Percentiles rank a stretch among this genome's conserved stretches.
Conservation (phyloP, 495 filamentous ascomycete species). For the Neurospora terricola region DNA sequence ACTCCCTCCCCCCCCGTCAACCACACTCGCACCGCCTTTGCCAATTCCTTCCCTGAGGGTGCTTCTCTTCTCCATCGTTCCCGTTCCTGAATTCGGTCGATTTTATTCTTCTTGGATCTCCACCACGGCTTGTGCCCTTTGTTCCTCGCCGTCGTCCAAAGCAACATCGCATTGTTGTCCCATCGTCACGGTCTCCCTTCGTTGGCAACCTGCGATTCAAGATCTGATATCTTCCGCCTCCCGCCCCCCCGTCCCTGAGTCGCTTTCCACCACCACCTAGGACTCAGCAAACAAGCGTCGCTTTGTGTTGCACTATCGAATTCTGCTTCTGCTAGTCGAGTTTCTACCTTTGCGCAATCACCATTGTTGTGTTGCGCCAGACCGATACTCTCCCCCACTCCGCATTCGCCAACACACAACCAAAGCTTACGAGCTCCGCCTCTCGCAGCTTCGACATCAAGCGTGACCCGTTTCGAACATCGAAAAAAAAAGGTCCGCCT, state of each 20-base stretch:
- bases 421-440: background rate
- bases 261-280: background rate
- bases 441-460: background rate
- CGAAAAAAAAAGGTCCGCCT: background rate
- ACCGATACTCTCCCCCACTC: background rate
- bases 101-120: slow-evolving; percentile 18
- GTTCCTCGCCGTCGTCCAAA: slow-evolving; percentile 6
- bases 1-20: slow-evolving; percentile 3
- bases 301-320: background rate
- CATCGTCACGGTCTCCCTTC: slow-evolving; percentile 1
- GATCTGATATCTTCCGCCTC: background rate
- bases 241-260: background rate
- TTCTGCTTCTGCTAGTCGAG: background rate
- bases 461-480: background rate
- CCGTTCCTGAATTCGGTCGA: slow-evolving; percentile 17
- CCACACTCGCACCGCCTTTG: slow-evolving; percentile 25
- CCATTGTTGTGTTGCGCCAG: background rate
- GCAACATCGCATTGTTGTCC: slow-evolving; percentile 3
- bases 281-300: background rate
- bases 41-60: slow-evolving; percentile 24
- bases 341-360: background rate
- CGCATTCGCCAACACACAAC: background rate
- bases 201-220: background rate
- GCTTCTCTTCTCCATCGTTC: slow-evolving; percentile 27
- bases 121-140: slow-evolving; percentile 9